Base-by-base conservation (phyloP, 73 alveolate species). In the Diophrys appendiculata region DNA sequence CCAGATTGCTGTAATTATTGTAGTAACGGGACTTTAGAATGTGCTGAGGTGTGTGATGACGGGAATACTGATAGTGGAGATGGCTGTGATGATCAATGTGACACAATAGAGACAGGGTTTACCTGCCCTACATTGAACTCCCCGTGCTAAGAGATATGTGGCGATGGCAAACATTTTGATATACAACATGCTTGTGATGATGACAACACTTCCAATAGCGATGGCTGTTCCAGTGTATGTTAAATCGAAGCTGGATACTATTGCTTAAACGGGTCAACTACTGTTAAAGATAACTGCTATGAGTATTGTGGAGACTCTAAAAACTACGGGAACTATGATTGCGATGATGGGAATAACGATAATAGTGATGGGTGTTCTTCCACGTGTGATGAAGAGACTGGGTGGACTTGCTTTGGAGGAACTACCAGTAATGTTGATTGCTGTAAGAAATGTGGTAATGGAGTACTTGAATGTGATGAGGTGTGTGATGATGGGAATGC, bases 261-360 rank as follows among this genome's bases (percentile, higher is more conserved):
- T 18, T 83, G 91, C 54, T 31, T 33, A 0, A 76, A 68, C 26
- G 85, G 83, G 0, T 75, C 55, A 29, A 31, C 56, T 22, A 73
- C 31, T 52, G 52, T n/a, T 29, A 75, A 81, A 11, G 81, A 71
- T 26, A 64, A n/a, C 8, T 83, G 91, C 69, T 74, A 77, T 13
- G 91, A 83, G 54, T 72, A 75, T 13, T 83, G 91, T 35, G 91
- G 91, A 33, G 91, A 83, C 54, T 85, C 86, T 14, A 72, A 24
- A 0, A 52, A 83, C 68, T 67, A 74, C 26, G 76, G 78, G 0
- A 22, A 29, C 3, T 78, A 83, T 35, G 82, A 43, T 11, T 2
- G 70, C 27, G 70, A 56, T 56, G 70, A 56, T 56, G 22, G 65
- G 65, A 52, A 83, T 43, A 25, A 27, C 2, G 65, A n/a, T n/a